Percentiles rank a stretch among this genome's conserved stretches.
phyloP scores from a whole-genome alignment of 2,329 filamentous ascomycete genomes.

The Camillea tinctor region DNA sequence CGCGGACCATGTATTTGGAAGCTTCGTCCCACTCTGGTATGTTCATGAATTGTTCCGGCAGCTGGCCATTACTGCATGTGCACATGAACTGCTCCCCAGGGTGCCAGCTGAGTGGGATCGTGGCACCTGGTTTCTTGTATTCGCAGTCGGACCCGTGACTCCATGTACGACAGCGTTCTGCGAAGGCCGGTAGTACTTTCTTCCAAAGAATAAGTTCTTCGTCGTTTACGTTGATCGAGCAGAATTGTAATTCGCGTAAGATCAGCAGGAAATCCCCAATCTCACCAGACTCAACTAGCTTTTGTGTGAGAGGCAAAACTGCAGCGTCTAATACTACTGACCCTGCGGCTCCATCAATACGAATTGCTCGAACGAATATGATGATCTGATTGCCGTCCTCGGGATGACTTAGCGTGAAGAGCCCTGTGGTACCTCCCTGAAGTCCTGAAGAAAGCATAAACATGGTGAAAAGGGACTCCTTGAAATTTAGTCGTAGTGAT shows the following conservation, averaged over 20 bases:
- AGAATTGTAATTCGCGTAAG: slow-evolving; percentile 32
- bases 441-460: slow-evolving; percentile 46
- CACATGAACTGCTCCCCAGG: slow-evolving; percentile 41
- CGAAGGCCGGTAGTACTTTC: slow-evolving; percentile 41
- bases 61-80: slow-evolving; percentile 42
- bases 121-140: slow-evolving; percentile 37
- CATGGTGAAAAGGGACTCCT: slow-evolving; percentile 47
- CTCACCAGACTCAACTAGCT: slow-evolving; percentile 31
- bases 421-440: slow-evolving; percentile 43
- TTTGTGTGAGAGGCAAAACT: slow-evolving; percentile 42
- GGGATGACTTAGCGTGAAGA: slow-evolving; percentile 43
- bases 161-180: slow-evolving; percentile 51
- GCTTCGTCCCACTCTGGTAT: slow-evolving; percentile 45
- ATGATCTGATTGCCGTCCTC: slow-evolving; percentile 29
- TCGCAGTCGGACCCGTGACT: slow-evolving; percentile 42
- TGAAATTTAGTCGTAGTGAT: slow-evolving; percentile 44
- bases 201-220: slow-evolving; percentile 59
- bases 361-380: slow-evolving; percentile 42
- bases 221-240: slow-evolving; percentile 43
- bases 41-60: slow-evolving; percentile 40
- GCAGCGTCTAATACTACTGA: slow-evolving; percentile 48
- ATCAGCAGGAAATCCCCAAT: slow-evolving; percentile 40
- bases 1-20: slow-evolving; percentile 46
- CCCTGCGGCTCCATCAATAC: slow-evolving; percentile 42
- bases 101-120: slow-evolving; percentile 38